Evolutionary conservation across 75 land plant species (phyloP).

Genomic region (Selaginella moellendorffii): DNA sequence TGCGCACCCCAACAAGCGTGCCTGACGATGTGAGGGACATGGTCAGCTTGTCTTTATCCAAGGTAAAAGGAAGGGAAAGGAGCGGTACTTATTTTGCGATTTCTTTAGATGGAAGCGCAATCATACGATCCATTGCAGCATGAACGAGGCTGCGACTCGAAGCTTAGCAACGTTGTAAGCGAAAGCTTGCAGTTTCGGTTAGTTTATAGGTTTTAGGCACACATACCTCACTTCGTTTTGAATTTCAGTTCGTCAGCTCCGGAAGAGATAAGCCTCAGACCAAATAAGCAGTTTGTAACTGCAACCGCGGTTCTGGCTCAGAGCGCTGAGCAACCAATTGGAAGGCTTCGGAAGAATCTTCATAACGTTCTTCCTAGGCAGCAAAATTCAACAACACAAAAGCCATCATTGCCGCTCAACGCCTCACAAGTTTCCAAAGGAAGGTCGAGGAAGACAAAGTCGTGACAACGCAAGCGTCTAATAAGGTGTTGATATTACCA

Average conservation of each 20-base stretch:
- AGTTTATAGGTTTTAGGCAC: not conserved
- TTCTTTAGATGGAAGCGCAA: slow-evolving; percentile 36
- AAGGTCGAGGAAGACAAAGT: too few relatives aligned
- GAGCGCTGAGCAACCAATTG: not conserved
- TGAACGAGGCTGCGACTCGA: slow-evolving; percentile 55
- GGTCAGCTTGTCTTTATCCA: slow-evolving; percentile 29
- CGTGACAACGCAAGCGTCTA: too few relatives aligned
- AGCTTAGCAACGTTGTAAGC: slow-evolving; percentile 47
- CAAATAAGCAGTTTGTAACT: not conserved
- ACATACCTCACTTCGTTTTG: not conserved
- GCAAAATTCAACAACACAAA: not conserved
- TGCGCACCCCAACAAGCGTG: slow-evolving; percentile 8
- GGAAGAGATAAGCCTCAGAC: not conserved
- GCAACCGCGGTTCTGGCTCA: not conserved
- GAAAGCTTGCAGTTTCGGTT: slow-evolving; percentile 61
- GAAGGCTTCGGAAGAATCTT: not conserved
- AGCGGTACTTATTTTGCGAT: not conserved
- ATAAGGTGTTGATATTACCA: too few relatives aligned
- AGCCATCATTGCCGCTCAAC: not conserved
- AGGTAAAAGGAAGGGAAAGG: slow-evolving; percentile 21
- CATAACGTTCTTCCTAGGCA: not conserved
- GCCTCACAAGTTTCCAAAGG: too few relatives aligned
- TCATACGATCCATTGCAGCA: slow-evolving; percentile 48
- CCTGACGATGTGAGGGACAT: slow-evolving; percentile 28
- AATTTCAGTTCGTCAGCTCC: not conserved